phyloP scores from a whole-genome alignment of 1,284 basidiomycete species.

The Cryptococcus deneoformans region DNA sequence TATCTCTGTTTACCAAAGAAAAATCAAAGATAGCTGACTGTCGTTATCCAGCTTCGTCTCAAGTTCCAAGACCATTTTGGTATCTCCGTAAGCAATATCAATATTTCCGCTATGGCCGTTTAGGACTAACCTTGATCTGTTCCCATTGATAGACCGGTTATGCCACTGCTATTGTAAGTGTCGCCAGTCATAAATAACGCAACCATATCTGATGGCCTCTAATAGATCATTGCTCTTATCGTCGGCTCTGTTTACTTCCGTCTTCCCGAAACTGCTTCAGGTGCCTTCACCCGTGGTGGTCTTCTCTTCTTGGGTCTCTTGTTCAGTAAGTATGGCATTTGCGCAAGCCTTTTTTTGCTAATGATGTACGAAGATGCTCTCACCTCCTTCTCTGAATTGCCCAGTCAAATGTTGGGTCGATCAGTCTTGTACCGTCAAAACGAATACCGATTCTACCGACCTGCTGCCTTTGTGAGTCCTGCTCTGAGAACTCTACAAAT shows the following conservation, averaged over 20 bases:
- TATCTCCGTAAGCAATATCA: constrained; percentile 50
- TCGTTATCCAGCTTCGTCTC: constrained; percentile 36
- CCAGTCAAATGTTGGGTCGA: constrained; percentile 60
- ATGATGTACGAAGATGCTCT: constrained; percentile 22
- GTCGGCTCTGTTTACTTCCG: constrained; percentile 73
- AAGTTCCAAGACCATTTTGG: constrained; percentile 78
- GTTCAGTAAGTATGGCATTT: constrained; percentile 60
- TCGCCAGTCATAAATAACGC: background rate
- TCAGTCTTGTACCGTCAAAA: constrained; percentile 62
- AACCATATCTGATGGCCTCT: background rate
- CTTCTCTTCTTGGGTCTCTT: constrained; percentile 74
- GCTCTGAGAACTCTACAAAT: background rate
- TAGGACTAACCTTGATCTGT: no score
- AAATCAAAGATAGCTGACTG: background rate
- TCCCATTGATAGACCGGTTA: constrained; percentile 56
- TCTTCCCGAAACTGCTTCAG: constrained; percentile 67
- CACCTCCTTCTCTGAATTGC: constrained; percentile 58
- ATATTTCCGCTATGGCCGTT: no score
- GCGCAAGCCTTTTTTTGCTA: constrained; percentile 1
- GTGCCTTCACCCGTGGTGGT: constrained; percentile 83
- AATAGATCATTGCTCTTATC: constrained; percentile 57
- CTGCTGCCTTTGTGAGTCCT: constrained; percentile 42
- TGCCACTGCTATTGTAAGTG: constrained; percentile 52
- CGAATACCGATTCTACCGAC: constrained; percentile 76
- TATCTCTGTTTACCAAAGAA: constrained; percentile 32